Percentiles rank a stretch among this genome's conserved stretches.
These are phyloP conservation scores for Myotisia sp. DNA, from an alignment of 2,329 filamentous ascomycete genomes.

Conservation along the genomic window DNA sequence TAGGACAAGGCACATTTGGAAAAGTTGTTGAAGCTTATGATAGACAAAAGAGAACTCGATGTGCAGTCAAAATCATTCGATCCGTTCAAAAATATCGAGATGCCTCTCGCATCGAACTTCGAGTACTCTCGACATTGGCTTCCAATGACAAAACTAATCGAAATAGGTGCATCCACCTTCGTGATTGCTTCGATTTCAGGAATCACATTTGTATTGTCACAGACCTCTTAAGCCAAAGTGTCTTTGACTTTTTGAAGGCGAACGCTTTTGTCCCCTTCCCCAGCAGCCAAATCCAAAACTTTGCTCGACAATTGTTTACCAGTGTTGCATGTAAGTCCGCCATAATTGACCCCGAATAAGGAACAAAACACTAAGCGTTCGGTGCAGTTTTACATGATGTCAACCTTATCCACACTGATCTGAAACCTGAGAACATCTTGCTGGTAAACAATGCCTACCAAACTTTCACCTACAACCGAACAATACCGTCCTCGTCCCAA, in stretches of 20 bases:
- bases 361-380: neutral
- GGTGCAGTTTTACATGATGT: constrained; percentile 76
- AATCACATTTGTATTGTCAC: constrained; percentile 87
- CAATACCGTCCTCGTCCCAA: constrained; percentile 50
- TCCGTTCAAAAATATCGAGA: constrained; percentile 98
- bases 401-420: constrained; percentile 83
- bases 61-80: constrained; percentile 95
- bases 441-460: constrained; percentile 51
- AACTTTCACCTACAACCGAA: constrained; percentile 55
- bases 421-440: constrained; percentile 56
- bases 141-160: constrained; percentile 84
- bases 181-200: constrained; percentile 92
- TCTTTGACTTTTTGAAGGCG: constrained; percentile 94
- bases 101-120: constrained; percentile 83
- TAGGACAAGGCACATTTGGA: constrained; percentile 94
- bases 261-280: constrained; percentile 94
- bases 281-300: constrained; percentile 94
- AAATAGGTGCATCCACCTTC: constrained; percentile 90
- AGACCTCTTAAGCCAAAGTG: constrained; percentile 73
- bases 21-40: constrained; percentile 94
- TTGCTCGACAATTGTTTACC: constrained; percentile 90
- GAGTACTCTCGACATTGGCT: constrained; percentile 80
- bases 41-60: constrained; percentile 58
- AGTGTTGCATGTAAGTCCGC: constrained; percentile 85
- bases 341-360: too few species aligned